Conservation (phyloP, 257 asterid species). For the Capsicum chinense region DNA sequence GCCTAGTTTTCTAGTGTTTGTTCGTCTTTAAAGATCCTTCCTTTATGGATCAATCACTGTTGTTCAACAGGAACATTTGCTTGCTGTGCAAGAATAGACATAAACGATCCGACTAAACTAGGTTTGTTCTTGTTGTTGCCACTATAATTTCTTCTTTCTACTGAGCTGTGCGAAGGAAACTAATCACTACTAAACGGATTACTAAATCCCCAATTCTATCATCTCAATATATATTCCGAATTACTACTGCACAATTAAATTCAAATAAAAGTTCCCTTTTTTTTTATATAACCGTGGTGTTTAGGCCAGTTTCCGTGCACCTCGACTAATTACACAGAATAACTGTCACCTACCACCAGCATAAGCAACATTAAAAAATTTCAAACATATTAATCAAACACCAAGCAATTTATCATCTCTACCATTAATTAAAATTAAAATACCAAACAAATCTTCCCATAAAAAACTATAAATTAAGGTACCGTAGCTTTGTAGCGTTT, state of each 20-base stretch:
- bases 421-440: too few species aligned
- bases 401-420: too few species aligned
- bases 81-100: conserved; percentile 49
- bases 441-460: too few species aligned
- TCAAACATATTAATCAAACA: too few species aligned
- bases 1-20: conserved; percentile 61
- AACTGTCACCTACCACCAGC: too few species aligned
- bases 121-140: too few species aligned
- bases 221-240: neutral
- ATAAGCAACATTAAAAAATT: too few species aligned
- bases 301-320: too few species aligned
- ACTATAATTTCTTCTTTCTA: neutral
- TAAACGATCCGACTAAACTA: conserved; percentile 42
- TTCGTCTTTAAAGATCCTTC: conserved; percentile 69
- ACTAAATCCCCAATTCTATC: neutral
- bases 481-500: conserved; percentile 62
- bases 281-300: too few species aligned
- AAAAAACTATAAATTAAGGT: neutral
- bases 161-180: neutral
- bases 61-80: conserved; percentile 52
- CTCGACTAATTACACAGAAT: too few species aligned
- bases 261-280: too few species aligned
- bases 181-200: neutral
- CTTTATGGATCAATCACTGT: conserved; percentile 68
- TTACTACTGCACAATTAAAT: neutral